Evolutionary conservation across 179 eudicot genomes (phyloP).

Genomic region (Vitellaria paradoxa): DNA sequence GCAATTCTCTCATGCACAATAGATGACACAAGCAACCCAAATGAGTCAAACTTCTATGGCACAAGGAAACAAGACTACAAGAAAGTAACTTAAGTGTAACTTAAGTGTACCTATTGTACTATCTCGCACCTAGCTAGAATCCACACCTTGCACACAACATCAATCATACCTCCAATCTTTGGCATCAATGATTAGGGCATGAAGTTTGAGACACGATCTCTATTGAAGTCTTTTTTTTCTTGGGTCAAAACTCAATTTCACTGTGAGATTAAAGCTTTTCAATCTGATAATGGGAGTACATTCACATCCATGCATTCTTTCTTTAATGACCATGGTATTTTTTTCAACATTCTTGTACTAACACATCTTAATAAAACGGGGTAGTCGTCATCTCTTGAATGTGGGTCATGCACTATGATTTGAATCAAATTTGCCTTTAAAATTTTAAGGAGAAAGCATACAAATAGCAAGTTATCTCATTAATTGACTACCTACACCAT

Average conservation of each 20-base stretch:
- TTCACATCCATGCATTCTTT: neutral
- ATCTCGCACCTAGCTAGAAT: neutral
- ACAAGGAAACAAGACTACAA: too few species aligned
- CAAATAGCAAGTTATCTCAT: neutral
- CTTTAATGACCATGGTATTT: neutral
- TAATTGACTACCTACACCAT: neutral
- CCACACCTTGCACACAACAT: neutral
- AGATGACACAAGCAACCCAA: too few species aligned
- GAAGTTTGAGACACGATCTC: neutral
- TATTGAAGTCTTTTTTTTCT: neutral
- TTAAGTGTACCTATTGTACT: neutral
- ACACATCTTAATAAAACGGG: slow-evolving; percentile 12
- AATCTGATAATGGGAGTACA: neutral
- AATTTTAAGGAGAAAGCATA: neutral
- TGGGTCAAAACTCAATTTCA: neutral
- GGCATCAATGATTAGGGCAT: slow-evolving; percentile 9
- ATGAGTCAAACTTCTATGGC: too few species aligned
- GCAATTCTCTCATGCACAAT: too few species aligned
- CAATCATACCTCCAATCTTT: neutral
- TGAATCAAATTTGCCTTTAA: neutral
- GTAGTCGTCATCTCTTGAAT: neutral
- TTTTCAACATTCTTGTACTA: neutral
- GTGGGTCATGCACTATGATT: neutral
- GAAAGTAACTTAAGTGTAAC: too few species aligned
- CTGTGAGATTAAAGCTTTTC: neutral